Evolutionary conservation across 768 basidiomycete genomes (phyloP).

Genomic region (Hortiboletus flavorubellus): DNA sequence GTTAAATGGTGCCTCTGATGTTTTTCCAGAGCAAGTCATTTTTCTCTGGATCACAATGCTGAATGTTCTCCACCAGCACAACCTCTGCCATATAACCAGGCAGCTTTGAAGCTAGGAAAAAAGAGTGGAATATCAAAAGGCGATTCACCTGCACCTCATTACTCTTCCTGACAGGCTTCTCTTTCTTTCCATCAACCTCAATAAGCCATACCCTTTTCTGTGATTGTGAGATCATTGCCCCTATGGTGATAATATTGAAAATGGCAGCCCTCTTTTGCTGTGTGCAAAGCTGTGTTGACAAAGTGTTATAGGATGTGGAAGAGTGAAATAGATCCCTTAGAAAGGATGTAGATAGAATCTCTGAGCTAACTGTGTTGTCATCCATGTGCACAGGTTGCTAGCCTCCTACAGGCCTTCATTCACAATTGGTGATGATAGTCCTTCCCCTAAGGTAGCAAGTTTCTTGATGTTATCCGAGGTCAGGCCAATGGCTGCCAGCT

Average conservation of each 20-base stretch:
- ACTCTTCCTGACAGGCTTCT: not conserved
- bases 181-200: not conserved
- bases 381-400: not conserved
- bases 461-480: not conserved
- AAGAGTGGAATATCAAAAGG: not conserved
- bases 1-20: not conserved
- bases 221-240: no score
- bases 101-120: not conserved
- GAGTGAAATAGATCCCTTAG: not conserved
- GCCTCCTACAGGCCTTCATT: not conserved
- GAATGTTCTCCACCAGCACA: not conserved
- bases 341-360: not conserved
- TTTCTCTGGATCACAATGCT: not conserved
- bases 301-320: not conserved
- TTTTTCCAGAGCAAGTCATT: not conserved
- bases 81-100: not conserved
- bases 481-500: not conserved
- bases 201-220: not conserved
- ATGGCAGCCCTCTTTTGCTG: not conserved
- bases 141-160: not conserved
- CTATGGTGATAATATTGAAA: not conserved
- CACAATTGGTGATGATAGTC: no score
- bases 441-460: not conserved
- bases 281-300: not conserved
- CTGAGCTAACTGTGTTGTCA: not conserved